Evolutionary conservation across 345 rosid species (phyloP).

Genomic region (Cochlearia excelsa): DNA sequence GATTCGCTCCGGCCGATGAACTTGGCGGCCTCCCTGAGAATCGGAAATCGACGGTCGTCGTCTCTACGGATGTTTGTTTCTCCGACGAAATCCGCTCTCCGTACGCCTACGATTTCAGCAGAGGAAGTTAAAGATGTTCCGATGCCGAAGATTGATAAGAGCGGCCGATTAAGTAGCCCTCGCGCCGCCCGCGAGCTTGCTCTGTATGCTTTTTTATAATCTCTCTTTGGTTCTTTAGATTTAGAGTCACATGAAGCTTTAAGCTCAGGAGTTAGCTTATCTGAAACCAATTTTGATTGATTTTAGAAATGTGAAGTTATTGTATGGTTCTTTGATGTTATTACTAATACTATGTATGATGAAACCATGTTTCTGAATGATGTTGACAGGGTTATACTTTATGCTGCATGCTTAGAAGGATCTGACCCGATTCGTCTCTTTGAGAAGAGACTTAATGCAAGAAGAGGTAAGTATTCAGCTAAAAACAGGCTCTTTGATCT

Average conservation of each 20-base stretch:
- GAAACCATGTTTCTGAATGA: not conserved
- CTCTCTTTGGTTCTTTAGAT: not conserved
- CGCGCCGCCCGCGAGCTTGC: conserved; percentile 99
- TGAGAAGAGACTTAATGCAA: conserved; percentile 80
- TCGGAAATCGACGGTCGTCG: conserved; percentile 26
- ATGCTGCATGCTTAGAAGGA: conserved; percentile 94
- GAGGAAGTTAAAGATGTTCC: conserved; percentile 42
- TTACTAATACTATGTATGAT: conserved; percentile 2
- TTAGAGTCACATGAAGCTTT: too few species aligned
- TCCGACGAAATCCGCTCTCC: conserved; percentile 37
- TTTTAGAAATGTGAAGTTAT: too few species aligned
- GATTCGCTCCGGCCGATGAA: conserved; percentile 15
- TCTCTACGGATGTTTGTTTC: conserved; percentile 20
- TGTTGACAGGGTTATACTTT: conserved; percentile 56
- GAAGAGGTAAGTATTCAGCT: conserved; percentile 57
- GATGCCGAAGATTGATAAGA: conserved; percentile 84
- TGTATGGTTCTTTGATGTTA: not conserved
- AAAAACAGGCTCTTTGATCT: not conserved
- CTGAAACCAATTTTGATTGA: too few species aligned
- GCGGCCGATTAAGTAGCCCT: conserved; percentile 94
- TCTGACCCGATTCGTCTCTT: conserved; percentile 87
- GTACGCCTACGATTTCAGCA: conserved; percentile 42
- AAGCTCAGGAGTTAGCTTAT: too few species aligned
- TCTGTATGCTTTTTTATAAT: conserved; percentile 44
- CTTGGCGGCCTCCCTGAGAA: conserved; percentile 13